These are phyloP conservation scores for Aspergillus quadricinctus DNA, from an alignment of 2,329 filamentous ascomycete species.

Conservation along the genomic window DNA sequence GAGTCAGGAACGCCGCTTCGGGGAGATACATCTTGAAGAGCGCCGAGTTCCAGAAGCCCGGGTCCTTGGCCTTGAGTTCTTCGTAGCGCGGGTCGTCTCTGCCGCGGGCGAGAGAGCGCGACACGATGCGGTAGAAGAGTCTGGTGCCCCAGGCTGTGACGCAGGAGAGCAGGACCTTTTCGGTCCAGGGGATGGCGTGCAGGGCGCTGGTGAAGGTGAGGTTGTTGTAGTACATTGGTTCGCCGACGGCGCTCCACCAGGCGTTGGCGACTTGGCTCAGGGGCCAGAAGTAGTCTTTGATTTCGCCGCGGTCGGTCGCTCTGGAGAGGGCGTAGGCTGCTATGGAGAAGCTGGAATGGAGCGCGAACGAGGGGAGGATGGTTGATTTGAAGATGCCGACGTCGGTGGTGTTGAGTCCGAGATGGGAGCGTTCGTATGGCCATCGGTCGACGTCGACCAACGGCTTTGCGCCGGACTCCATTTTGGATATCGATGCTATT, in stretches of 20 bases:
- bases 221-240: slow-evolving; percentile 45
- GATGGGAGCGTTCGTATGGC: not conserved
- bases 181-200: slow-evolving; percentile 48
- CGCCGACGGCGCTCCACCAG: slow-evolving; percentile 57
- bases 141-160: slow-evolving; percentile 57
- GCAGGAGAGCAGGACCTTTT: slow-evolving; percentile 53
- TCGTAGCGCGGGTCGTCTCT: slow-evolving; percentile 55
- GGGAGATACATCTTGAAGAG: slow-evolving; percentile 54
- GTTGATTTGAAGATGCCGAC: slow-evolving; percentile 52
- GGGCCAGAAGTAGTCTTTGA: slow-evolving; percentile 60
- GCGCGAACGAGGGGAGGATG: slow-evolving; percentile 51
- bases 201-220: slow-evolving; percentile 46
- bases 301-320: slow-evolving; percentile 52
- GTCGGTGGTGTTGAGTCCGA: slow-evolving; percentile 15
- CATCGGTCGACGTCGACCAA: slow-evolving; percentile 8
- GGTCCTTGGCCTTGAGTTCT: slow-evolving; percentile 44
- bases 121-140: slow-evolving; percentile 52
- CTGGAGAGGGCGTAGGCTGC: slow-evolving; percentile 51
- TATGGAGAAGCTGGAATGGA: slow-evolving; percentile 51
- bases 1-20: slow-evolving; percentile 53
- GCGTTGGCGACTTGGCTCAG: slow-evolving; percentile 53
- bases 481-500: slow-evolving; percentile 6
- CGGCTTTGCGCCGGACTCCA: slow-evolving; percentile 5
- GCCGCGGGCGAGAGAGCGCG: slow-evolving; percentile 47
- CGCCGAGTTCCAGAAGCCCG: slow-evolving; percentile 56